Evolutionary conservation across 2,329 filamentous ascomycete species (phyloP), one percentile per base, ranked within the genome.

Genomic region (Microcera coccophila): DNA sequence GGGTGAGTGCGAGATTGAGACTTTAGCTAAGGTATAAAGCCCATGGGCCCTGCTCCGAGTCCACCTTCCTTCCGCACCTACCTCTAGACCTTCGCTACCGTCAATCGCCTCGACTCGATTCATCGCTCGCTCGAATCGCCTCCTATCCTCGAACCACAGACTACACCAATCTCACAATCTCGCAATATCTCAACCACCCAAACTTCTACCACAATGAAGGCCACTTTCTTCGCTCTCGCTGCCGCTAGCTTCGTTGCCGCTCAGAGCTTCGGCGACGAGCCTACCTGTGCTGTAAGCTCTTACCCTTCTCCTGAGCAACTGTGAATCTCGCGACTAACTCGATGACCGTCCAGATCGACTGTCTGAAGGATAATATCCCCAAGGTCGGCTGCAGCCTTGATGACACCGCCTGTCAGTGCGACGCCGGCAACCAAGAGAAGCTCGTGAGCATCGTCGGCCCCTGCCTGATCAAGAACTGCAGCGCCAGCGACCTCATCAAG

Each of bases 321-420:
- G 12, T 7, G 22, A 32, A 32, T 36, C 26, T 10, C 16, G 12
- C 19, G 5, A 44, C 45, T 42, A 22, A 47, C 35, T 20, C 26
- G 4, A 19, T 9, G 18, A 16, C n/a, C 17, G 26, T 39, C 19
- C 36, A 67, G 63, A 28, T 55, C 32, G 19, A 52, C 26, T 73
- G 71, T 46, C 60, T 73, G 14, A 24, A 49, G 29, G 53, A 61
- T 14, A 60, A 60, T 46, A 58, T 73, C 47, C 46, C 57, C 40
- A 45, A 61, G 45, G 58, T 61, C 35, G 66, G 65, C 54, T 72
- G 70, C 55, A 28, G 47, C 4, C 46, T 64, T 50, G 48, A 47
- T 38, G 67, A 72, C 47, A 55, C 61, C 9, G 55, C 52, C 38
- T 73, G 71, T 59, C 62, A 63, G 52, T 73, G 70, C 57, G 51